Base-by-base conservation (phyloP, 768 basidiomycete species). In the Leccinum pellstonianum region DNA sequence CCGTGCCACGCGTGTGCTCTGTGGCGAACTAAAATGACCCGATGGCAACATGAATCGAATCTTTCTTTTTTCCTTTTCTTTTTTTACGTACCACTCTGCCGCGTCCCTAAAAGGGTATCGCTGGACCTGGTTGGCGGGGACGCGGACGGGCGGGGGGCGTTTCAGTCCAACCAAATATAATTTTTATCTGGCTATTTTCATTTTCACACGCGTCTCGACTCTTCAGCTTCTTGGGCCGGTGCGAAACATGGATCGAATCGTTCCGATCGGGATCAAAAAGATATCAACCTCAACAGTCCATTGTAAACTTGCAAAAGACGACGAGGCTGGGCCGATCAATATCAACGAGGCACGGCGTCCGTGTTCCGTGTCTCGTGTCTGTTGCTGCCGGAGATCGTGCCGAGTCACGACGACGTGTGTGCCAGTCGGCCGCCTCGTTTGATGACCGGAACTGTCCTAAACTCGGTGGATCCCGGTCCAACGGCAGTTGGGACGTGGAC, bases 1-100 rank as follows among this genome's bases (percentile, higher is more conserved):
- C 52, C 48, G 62, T 38, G 29, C 47, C 60, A 21, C 27, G 25
- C 27, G 54, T 31, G n/a, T 46, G 37, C 51, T 35, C 33, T 17
- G 51, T 52, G 51, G 25, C 51, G 19, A 52, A 27, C 51, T 8
- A 31, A 52, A 33, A 52, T 52, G 19, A 6, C 43, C 43, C 43
- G 19, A n/a, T 9, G 1, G 4, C 10, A 43, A n/a, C 9, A 46
- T 46, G 43, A 46, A 46, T 46, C 19, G 43, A 19, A 46, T 46
- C 43, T 19, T 46, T 46, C 43, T 19, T 46, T 46, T 46, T 46
- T 46, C 43, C 43, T 46, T 46, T 46, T 46, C 43, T n/a, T 46
- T 43, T 46, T 19, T 46, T 46, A 46, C 43, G 43, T 46, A 46
- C 43, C 19, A 19, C 19, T 19, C n/a, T 5, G 10, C 47, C 21